phyloP scores from a whole-genome alignment of 768 basidiomycete genomes.

The Phlegmacium glaucopus region DNA sequence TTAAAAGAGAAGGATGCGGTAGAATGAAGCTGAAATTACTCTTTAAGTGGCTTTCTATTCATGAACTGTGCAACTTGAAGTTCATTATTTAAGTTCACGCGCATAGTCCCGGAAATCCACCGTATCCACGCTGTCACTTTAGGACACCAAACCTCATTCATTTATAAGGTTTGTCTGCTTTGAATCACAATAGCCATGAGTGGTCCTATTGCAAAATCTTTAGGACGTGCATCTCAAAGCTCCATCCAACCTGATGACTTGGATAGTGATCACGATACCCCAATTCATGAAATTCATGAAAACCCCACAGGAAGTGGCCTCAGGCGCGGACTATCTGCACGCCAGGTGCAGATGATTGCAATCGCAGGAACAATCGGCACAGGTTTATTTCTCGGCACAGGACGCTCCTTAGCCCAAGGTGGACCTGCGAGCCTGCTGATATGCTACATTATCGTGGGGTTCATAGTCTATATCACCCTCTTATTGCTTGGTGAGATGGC shows the following conservation, averaged over 20 bases:
- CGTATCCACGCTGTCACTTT: too few species aligned
- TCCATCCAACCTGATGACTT: neutral
- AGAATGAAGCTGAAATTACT: too few species aligned
- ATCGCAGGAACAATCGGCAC: conserved; percentile 69
- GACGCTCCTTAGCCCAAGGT: conserved; percentile 73
- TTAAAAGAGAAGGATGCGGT: too few species aligned
- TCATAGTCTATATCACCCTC: conserved; percentile 75
- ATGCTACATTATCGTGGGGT: conserved; percentile 72
- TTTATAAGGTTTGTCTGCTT: too few species aligned
- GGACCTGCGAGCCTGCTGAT: conserved; percentile 88
- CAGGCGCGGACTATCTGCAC: conserved; percentile 65
- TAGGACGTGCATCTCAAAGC: neutral
- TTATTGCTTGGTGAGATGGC: conserved; percentile 86
- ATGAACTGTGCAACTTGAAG: too few species aligned
- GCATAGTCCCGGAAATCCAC: too few species aligned
- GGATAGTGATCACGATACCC: neutral
- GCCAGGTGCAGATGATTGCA: conserved; percentile 89
- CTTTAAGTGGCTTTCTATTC: too few species aligned
- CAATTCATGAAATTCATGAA: too few species aligned
- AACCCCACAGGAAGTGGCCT: conserved; percentile 28
- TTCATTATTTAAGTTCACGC: too few species aligned
- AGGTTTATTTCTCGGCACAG: conserved; percentile 63
- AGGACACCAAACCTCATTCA: too few species aligned
- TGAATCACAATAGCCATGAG: too few species aligned
- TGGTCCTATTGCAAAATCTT: too few species aligned